Evolutionary conservation across 2,329 filamentous ascomycete genomes (phyloP).

Genomic region (Aureobasidium sp.): DNA sequence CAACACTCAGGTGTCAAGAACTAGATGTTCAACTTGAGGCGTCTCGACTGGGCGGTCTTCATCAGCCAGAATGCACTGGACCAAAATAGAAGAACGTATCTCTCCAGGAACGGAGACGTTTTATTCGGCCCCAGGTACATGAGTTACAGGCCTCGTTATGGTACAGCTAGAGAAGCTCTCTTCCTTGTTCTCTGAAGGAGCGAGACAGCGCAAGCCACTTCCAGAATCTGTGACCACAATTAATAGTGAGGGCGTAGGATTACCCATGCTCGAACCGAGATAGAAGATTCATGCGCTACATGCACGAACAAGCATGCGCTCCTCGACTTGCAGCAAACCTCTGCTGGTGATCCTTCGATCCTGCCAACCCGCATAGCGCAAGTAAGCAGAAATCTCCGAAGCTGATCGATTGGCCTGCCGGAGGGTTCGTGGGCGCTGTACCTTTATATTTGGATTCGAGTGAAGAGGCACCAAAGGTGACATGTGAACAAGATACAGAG

Average conservation of each 20-base stretch:
- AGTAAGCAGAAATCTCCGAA: conserved; percentile 8
- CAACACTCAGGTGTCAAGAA: background rate
- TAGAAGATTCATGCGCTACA: background rate
- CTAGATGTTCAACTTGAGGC: background rate
- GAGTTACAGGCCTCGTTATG: background rate
- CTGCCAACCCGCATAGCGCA: background rate
- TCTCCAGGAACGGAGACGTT: background rate
- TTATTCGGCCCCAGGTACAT: conserved; percentile 2
- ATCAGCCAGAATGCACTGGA: background rate
- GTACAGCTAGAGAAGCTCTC: background rate
- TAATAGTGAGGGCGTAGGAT: background rate
- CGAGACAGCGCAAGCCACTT: background rate
- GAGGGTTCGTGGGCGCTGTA: background rate
- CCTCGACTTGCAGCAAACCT: background rate
- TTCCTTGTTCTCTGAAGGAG: background rate
- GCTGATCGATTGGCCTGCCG: background rate
- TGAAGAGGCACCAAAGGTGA: background rate
- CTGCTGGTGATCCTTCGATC: conserved; percentile 8
- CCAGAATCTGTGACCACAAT: background rate
- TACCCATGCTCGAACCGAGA: background rate
- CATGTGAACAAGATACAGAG: background rate
- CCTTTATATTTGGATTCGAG: conserved; percentile 2
- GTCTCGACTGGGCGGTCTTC: background rate
- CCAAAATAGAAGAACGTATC: background rate
- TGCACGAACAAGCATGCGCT: conserved; percentile 7